Percentiles rank a stretch among this genome's conserved stretches.
phyloP scores from a whole-genome alignment of 192 early-diverging fungal species.

The Coemansia sp. region DNA sequence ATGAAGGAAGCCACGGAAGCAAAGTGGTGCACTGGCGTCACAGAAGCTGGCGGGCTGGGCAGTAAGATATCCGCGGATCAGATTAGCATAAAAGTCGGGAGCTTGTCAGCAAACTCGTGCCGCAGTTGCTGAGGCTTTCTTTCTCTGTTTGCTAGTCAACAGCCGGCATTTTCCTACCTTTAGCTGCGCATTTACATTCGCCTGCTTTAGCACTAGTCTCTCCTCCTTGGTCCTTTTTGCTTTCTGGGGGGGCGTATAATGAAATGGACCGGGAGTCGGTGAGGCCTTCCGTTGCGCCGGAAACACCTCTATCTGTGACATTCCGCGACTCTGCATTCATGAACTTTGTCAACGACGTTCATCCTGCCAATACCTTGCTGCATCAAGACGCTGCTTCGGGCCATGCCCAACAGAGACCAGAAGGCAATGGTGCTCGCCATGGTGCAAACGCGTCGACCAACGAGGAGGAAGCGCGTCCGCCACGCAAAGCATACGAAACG shows the following conservation, averaged over 20 bases:
- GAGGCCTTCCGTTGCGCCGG: constrained; percentile 7
- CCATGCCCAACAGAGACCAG: neutral
- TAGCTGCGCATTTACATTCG: constrained; percentile 1
- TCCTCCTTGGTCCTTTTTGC: neutral
- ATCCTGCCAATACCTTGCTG: neutral
- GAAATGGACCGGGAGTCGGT: constrained; percentile 35
- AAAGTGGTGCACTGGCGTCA: neutral
- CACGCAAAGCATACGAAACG: neutral
- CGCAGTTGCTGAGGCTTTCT: neutral
- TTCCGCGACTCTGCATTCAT: constrained; percentile 36
- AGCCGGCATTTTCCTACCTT: constrained; percentile 3
- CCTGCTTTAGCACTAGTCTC: neutral
- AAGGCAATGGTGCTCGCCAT: neutral
- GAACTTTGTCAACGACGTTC: constrained; percentile 23
- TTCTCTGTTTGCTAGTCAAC: neutral
- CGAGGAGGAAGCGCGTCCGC: neutral
- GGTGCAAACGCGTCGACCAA: neutral
- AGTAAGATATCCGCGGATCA: constrained; percentile 63
- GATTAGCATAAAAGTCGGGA: constrained; percentile 66
- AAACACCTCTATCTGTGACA: constrained; percentile 22
- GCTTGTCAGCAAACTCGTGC: constrained; percentile 45
- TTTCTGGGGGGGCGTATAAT: constrained; percentile 14
- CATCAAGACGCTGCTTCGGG: neutral
- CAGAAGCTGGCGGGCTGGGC: neutral
- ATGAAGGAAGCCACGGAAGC: neutral